Evolutionary conservation across 495 filamentous ascomycete genomes (phyloP).

Genomic region (Pseudoneurospora amorphoporcata): DNA sequence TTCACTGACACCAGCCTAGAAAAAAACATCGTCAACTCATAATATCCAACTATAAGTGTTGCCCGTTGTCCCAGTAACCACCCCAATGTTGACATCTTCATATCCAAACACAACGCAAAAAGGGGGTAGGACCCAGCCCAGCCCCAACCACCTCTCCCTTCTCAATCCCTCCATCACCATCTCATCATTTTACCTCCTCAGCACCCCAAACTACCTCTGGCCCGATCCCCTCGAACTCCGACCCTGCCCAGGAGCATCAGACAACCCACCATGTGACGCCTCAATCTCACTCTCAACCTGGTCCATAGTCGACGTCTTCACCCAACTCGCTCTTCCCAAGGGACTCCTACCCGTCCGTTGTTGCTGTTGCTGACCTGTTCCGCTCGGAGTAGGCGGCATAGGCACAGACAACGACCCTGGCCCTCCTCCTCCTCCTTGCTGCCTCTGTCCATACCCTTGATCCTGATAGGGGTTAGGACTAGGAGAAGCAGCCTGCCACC

Average conservation of each 20-base stretch:
- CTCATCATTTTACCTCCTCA: not conserved
- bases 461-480: not conserved
- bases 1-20: too few species aligned
- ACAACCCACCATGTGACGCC: not conserved
- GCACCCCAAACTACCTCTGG: not conserved
- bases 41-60: not conserved
- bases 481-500: not conserved
- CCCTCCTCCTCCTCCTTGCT: constrained; percentile 1
- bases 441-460: not conserved
- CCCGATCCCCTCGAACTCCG: not conserved
- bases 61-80: not conserved
- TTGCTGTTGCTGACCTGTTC: not conserved
- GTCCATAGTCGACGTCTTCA: constrained; percentile 18
- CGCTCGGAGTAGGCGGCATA: not conserved
- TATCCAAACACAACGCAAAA: not conserved
- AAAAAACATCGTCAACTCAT: not conserved
- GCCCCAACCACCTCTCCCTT: not conserved
- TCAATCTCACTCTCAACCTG: constrained; percentile 19
- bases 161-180: not conserved
- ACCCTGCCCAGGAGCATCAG: not conserved
- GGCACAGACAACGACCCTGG: not conserved
- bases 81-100: not conserved
- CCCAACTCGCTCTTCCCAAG: constrained; percentile 22
- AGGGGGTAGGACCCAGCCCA: not conserved
- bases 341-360: constrained; percentile 22